Base-by-base conservation (phyloP, 768 basidiomycete species). In the Russula foetens region DNA sequence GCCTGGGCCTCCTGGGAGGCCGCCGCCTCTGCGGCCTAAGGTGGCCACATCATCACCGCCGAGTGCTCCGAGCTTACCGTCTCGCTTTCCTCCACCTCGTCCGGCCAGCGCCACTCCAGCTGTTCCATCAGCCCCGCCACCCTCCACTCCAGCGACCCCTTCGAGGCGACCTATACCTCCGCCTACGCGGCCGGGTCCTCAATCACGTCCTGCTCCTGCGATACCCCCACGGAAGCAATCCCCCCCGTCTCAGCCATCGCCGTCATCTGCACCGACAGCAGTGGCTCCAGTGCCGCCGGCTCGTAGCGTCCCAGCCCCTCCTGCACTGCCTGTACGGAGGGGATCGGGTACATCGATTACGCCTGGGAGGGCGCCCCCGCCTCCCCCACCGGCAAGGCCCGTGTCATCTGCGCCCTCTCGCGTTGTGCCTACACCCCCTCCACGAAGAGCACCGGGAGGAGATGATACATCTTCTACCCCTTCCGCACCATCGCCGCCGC, bases 161-260 rank as follows among this genome's bases (percentile, higher is more conserved):
- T 77, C 80, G 39, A 54, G 69, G 2, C 72, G 71, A 17, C 75
- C 79, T 8, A 56, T 66, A 29, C 69, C 74, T 49, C 67, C 74
- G 43, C 64, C 67, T 55, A 57, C 68, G n/a, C 71, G 52, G 51
- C 73, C 47, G 69, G 68, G 58, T 75, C 77, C 57, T 28, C 65
- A 53, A 33, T 53, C 58, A 23, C 66, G 68, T 23, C 61, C 58
- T n/a, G 65, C 53, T 8, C 71, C 71, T 17, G 67, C 58, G 28
- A 59, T 68, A 46, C 67, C 65, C 50, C 31, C 63, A 47, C 31
- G 65, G n/a, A 62, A 43, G 15, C 63, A 61, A 12, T 65, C 67
- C 0, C 63, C 71, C 6, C 67, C 69, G 6, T 63, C 69, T 33
- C 63, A 56, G 7, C 44, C 67, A 28, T 59, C 63, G 29, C 31